phyloP scores from a whole-genome alignment of 441 rosid species.

The Manihot esculenta region DNA sequence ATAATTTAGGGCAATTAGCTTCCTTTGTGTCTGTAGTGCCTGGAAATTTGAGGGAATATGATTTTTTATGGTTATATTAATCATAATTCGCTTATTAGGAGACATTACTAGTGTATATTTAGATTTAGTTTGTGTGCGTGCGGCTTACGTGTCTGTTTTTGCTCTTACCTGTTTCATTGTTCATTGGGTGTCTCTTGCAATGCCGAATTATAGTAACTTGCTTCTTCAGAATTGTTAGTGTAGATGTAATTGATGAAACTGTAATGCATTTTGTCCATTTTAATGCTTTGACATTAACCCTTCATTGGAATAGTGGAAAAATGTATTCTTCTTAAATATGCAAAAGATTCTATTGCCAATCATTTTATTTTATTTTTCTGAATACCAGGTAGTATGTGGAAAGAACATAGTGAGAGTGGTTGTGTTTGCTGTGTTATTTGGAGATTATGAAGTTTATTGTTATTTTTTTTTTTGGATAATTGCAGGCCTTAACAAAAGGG shows the following conservation, averaged over 20 bases:
- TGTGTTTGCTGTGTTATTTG: not conserved
- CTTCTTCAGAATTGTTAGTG: too few species aligned
- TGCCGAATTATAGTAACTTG: not conserved
- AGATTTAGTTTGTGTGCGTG: not conserved
- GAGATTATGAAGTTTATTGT: not conserved
- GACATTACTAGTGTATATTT: not conserved
- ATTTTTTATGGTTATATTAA: not conserved
- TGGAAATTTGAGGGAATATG: not conserved
- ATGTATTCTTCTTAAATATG: not conserved
- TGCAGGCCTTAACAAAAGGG: not conserved
- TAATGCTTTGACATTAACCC: not conserved
- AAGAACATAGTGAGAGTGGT: too few species aligned
- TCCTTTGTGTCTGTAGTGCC: not conserved
- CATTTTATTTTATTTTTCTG: not conserved
- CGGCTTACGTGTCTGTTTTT: not conserved
- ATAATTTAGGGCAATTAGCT: not conserved
- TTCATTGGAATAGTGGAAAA: not conserved
- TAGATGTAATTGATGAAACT: too few species aligned
- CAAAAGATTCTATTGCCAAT: not conserved
- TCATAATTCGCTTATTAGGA: not conserved
- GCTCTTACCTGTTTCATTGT: not conserved
- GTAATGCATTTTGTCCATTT: not conserved
- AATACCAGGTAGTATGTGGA: not conserved
- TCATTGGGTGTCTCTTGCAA: not conserved
- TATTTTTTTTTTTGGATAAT: not conserved